Percentiles rank a stretch among this genome's conserved stretches.
Evolutionary conservation across 2,329 filamentous ascomycete genomes (phyloP).

Genomic region (Colletotrichum sojae): DNA sequence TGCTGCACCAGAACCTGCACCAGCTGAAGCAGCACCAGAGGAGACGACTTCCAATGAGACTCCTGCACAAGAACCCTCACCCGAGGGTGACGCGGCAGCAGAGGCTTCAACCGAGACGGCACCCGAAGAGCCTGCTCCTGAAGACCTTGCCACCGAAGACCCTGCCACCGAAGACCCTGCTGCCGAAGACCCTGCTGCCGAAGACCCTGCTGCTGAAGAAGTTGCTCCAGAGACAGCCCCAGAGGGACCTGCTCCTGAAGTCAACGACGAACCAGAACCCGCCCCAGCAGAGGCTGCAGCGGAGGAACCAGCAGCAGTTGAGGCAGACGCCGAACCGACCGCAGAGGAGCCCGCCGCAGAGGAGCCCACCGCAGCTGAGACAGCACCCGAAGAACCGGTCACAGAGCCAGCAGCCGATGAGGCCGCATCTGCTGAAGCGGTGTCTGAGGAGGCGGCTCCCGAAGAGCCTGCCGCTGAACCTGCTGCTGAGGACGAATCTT

Average conservation of each 20-base stretch:
- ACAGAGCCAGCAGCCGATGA: not conserved
- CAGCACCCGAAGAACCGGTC: not conserved
- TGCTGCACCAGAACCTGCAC: slow-evolving; percentile 6
- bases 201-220: not conserved
- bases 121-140: slow-evolving; percentile 6
- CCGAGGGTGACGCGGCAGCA: not conserved
- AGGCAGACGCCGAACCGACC: not conserved
- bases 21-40: slow-evolving; percentile 14
- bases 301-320: not conserved
- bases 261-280: not conserved
- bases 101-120: not conserved
- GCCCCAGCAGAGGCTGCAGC: not conserved
- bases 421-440: too few species aligned
- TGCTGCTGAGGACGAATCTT: too few species aligned
- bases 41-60: slow-evolving; percentile 17
- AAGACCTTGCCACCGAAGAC: not conserved
- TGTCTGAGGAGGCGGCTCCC: too few species aligned
- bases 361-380: slow-evolving; percentile 2
- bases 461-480: too few species aligned
- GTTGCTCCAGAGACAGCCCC: not conserved
- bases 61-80: not conserved
- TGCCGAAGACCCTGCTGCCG: not conserved
- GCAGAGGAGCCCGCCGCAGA: not conserved
- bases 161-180: not conserved
- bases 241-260: not conserved